Evolutionary conservation across 305 asterid genomes (phyloP).

Genomic region (Fraxinus paxiana): DNA sequence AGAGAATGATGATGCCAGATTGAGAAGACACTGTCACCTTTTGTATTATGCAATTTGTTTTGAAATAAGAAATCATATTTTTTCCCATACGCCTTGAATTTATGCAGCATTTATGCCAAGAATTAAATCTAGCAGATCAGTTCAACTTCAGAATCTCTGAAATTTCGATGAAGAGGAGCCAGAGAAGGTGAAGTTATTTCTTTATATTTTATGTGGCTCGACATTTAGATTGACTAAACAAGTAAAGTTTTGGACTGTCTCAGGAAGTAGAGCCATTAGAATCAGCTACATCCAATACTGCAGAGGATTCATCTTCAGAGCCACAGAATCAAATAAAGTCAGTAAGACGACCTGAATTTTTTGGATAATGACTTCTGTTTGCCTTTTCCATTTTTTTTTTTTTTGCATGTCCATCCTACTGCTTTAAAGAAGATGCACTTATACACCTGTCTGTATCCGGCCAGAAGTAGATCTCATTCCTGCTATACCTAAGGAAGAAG

Average conservation of each 20-base stretch:
- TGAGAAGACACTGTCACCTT: background rate
- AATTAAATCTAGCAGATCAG: conserved; percentile 37
- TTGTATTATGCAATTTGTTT: background rate
- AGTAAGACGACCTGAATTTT: conserved; percentile 20
- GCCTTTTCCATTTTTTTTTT: background rate
- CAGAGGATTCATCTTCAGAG: conserved; percentile 30
- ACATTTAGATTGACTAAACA: background rate
- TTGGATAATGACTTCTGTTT: background rate
- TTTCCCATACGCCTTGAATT: background rate
- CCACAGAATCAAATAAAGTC: conserved; percentile 25
- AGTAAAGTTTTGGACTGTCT: background rate
- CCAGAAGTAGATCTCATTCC: conserved; percentile 23
- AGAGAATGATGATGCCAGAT: background rate
- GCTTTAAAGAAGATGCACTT: background rate
- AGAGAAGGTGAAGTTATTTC: conserved; percentile 23
- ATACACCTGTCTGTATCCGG: conserved; percentile 2
- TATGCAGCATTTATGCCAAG: conserved; percentile 41
- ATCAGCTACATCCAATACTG: conserved; percentile 25
- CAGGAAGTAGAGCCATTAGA: conserved; percentile 25
- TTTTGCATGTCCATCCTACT: background rate
- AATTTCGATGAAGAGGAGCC: conserved; percentile 32
- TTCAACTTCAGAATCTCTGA: conserved; percentile 35
- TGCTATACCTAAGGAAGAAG: conserved; percentile 29
- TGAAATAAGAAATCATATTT: background rate
- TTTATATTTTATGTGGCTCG: background rate